These are phyloP conservation scores for Fusarium gaditjirri DNA, from an alignment of 2,329 filamentous ascomycete genomes.

Conservation along the genomic window DNA sequence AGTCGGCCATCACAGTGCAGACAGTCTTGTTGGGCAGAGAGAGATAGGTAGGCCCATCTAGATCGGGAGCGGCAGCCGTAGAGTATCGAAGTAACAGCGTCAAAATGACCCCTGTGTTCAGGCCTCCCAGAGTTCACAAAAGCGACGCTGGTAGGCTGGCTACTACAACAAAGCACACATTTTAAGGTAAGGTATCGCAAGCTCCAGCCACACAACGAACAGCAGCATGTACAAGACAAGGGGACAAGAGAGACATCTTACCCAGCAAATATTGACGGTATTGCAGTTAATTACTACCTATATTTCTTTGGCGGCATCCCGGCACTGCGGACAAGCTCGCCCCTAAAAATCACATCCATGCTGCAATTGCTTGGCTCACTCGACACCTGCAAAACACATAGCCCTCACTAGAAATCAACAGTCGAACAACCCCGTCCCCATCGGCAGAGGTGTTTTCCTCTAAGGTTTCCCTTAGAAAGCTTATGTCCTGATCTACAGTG, in stretches of 20 bases:
- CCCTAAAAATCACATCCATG: conserved; percentile 31
- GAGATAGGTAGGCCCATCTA: conserved; percentile 12
- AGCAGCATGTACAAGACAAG: neutral
- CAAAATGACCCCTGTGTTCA: conserved; percentile 23
- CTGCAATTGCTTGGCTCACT: conserved; percentile 25
- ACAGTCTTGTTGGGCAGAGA: neutral
- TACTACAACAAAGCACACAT: neutral
- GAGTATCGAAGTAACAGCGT: neutral
- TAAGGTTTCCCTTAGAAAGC: neutral
- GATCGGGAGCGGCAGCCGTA: conserved; percentile 22
- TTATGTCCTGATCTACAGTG: neutral
- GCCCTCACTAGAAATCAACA: conserved; percentile 15
- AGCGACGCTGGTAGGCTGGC: neutral
- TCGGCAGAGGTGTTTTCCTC: conserved; percentile 6
- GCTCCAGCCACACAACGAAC: conserved; percentile 14
- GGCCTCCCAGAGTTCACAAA: conserved; percentile 11
- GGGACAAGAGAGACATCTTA: conserved; percentile 24
- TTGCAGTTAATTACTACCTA: neutral
- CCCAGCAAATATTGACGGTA: conserved; percentile 4
- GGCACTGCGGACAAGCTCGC: conserved; percentile 37
- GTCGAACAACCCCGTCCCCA: neutral
- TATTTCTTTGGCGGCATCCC: conserved; percentile 25
- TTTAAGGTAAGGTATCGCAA: neutral
- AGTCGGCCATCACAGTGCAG: neutral
- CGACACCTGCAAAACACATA: conserved; percentile 34